Evolutionary conservation across 1,284 basidiomycete species (phyloP), one percentile per base, ranked within the genome.

Genomic region (Heterobasidion occidentale): DNA sequence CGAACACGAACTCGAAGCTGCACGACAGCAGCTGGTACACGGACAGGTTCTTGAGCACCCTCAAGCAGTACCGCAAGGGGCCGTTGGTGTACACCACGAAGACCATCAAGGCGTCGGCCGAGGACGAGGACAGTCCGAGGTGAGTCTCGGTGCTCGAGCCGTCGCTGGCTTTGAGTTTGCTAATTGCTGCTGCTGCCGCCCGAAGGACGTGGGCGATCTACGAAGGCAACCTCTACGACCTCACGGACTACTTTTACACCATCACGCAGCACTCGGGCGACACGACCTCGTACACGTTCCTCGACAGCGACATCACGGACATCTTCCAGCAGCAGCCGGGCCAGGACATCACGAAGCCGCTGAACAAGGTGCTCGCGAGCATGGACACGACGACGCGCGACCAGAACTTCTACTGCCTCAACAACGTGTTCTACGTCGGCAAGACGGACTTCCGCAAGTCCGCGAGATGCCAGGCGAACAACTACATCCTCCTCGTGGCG

Each of bases 231-330:
- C 69, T 99, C 35, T 98, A 90, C 70, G 96, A 99, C 65, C 70
- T 98, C 17, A 86, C 91, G 2, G 90, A 98, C 72, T 99, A 99
- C 67, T 74, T 96, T 65, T 79, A 88, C 68, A 93, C 94, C 0
- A 73, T 86, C 55, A 67, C 68, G 7, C 68, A 77, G 8, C 82
- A 84, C 61, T 66, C 70, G 1, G 67, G 70, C 53, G 76, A 75
- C 49, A 67, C 69, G 8, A 70, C 69, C 12, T 67, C 71, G 14
- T 91, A 85, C 69, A 64, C 69, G 3, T 99, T 94, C 76, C 67
- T 99, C 58, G 76, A 92, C 63, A 61, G 64, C 1, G 74, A 76
- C 56, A 69, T 99, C 60, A 78, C 83, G 1, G 72, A 81, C 53
- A 68, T 96, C 0, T 98, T 95, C 78, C 79, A 86, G 71, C 81